Conservation (phyloP, 148 eudicot species). For the Polygonum maritimum region DNA sequence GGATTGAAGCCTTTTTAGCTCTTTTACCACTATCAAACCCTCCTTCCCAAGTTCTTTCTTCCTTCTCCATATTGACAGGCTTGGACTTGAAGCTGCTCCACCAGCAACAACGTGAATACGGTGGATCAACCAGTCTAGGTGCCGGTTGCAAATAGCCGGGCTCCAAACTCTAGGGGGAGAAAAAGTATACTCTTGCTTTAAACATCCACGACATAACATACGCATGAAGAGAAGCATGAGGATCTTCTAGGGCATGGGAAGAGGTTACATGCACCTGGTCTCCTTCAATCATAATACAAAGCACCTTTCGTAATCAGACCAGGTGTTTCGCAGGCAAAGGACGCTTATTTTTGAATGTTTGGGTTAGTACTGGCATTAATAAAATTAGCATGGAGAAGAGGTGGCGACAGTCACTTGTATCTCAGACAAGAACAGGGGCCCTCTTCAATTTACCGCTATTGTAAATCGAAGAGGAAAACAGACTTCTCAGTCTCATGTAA, state of each 20-base stretch:
- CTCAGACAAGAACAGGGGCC: constrained; percentile 80
- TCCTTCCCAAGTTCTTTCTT: constrained; percentile 94
- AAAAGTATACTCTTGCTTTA: not conserved
- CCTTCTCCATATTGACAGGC: constrained; percentile 91
- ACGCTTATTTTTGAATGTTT: no score
- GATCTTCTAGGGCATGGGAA: not conserved
- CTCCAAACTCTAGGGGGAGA: not conserved
- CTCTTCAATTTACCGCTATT: constrained; percentile 32
- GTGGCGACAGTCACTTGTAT: constrained; percentile 71
- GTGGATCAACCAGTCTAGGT: constrained; percentile 9
- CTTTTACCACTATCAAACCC: constrained; percentile 76
- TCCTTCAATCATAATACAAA: not conserved
- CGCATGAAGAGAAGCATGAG: not conserved
- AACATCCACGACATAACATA: not conserved
- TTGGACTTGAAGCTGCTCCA: constrained; percentile 39
- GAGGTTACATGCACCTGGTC: not conserved
- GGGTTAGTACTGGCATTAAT: no score
- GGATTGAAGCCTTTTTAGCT: constrained; percentile 66
- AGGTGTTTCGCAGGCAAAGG: no score
- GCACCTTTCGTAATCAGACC: not conserved
- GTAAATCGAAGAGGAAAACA: not conserved
- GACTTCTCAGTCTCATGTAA: no score
- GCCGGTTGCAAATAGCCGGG: not conserved
- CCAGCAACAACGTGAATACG: constrained; percentile 3
- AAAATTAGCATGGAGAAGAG: constrained; percentile 40